Evolutionary conservation across 306 rosid species (phyloP), one percentile per base, ranked within the genome.

Genomic region (Dalbergia cochinchinensis): DNA sequence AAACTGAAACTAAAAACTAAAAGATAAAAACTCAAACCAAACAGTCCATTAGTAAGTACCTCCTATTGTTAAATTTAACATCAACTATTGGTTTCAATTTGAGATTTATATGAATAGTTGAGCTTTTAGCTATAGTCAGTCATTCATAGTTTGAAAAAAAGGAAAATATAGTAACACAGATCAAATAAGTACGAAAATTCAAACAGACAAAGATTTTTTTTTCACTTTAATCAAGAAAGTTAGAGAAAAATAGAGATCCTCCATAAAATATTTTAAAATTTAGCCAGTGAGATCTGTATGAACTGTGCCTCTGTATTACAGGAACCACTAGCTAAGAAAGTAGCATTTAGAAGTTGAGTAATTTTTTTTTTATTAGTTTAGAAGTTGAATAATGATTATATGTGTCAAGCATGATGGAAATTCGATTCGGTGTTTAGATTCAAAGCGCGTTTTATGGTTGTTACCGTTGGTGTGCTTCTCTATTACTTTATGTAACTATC

Each of bases 341-440:
- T 4, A 50, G 20, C 42, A 31, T 8, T 16, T 34, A 39, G 2
- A 6, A 50, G 55, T 65, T 59, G 60, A 14, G 2, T 26, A 47
- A 65, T 65, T n/a, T n/a, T n/a, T n/a, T n/a, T n/a, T n/a, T n/a
- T n/a, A n/a, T n/a, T n/a, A n/a, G n/a, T 8, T 16, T 34, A 39
- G 2, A 6, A 50, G 55, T 65, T 59, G 60, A 14, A 26, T 26
- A 47, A 65, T 65, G 65, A 59, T 67, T 67, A 18, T 8, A 45
- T 77, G 44, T 44, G 41, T 82, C 53, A 59, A 71, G 26, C 65
- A 35, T 37, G 59, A 65, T 55, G 58, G 7, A 71, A 54, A 51
- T 64, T 71, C 18, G 55, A 50, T 77, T 70, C 67, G 1, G 5
- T 10, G 54, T 65, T 42, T 4, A 37, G 41, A 37, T 37, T 37